These are phyloP conservation scores for Onygena corvina DNA, from an alignment of 2,329 filamentous ascomycete species.

Conservation along the genomic window DNA sequence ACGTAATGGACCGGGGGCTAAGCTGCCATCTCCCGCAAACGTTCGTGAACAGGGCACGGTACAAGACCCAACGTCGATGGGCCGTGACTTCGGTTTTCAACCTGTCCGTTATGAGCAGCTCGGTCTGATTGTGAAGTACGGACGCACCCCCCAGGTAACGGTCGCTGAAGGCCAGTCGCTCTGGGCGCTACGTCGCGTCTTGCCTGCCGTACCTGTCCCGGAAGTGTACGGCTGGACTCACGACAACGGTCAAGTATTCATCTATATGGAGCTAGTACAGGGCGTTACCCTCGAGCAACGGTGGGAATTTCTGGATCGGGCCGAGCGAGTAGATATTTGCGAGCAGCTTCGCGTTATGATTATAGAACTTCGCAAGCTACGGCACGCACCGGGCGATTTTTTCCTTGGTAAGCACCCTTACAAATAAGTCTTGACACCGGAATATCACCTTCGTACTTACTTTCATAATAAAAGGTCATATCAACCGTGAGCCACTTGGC, in stretches of 20 bases:
- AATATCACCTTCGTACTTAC: not conserved
- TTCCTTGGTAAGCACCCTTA: constrained; percentile 17
- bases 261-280: constrained; percentile 25
- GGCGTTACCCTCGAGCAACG: constrained; percentile 20
- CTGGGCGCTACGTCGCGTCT: constrained; percentile 16
- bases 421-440: not conserved
- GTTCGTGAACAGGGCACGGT: constrained; percentile 2
- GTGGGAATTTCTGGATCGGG: constrained; percentile 16
- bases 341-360: constrained; percentile 16
- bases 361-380: constrained; percentile 14
- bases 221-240: constrained; percentile 28
- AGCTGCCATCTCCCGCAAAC: constrained; percentile 4
- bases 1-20: not conserved
- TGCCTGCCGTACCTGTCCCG: constrained; percentile 24
- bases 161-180: constrained; percentile 18
- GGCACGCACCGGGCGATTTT: constrained; percentile 15
- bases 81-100: not conserved
- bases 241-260: constrained; percentile 19
- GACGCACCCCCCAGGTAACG: constrained; percentile 13
- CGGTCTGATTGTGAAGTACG: constrained; percentile 20
- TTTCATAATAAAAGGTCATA: constrained; percentile 14
- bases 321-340: constrained; percentile 15
- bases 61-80: not conserved
- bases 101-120: constrained; percentile 15
- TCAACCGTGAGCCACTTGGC: constrained; percentile 16